Evolutionary conservation across 768 basidiomycete species (phyloP).

Genomic region (Scleroderma citrinum): DNA sequence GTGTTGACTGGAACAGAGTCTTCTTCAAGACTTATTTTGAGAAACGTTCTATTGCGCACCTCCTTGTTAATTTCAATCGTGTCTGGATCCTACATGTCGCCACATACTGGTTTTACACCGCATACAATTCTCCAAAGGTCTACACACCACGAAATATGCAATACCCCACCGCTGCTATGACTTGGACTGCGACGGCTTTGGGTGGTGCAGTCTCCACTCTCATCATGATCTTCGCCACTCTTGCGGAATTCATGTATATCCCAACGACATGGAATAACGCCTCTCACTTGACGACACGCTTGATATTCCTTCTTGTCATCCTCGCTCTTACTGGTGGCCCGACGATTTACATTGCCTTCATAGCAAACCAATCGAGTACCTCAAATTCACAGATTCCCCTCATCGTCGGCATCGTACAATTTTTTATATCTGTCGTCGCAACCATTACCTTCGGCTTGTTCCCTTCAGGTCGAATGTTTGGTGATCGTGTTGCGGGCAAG

Average conservation of each 20-base stretch:
- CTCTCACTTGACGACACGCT: slow-evolving; percentile 89
- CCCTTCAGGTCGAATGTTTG: slow-evolving; percentile 97
- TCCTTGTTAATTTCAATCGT: slow-evolving; percentile 98
- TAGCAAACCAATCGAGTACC: slow-evolving; percentile 60
- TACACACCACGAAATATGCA: slow-evolving; percentile 69
- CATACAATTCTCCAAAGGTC: slow-evolving; percentile 92
- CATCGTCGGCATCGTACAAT: slow-evolving; percentile 90
- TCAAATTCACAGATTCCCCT: slow-evolving; percentile 68
- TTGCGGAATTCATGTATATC: slow-evolving; percentile 95
- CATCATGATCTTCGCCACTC: slow-evolving; percentile 91
- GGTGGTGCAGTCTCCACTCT: slow-evolving; percentile 90
- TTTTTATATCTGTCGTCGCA: slow-evolving; percentile 81
- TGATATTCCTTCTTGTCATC: slow-evolving; percentile 87
- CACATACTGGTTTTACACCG: slow-evolving; percentile 94
- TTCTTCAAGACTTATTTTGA: slow-evolving; percentile 99
- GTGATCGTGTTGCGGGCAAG: slow-evolving; percentile 95
- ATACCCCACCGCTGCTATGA: slow-evolving; percentile 79
- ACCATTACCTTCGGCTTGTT: slow-evolving; percentile 82
- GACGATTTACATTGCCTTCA: slow-evolving; percentile 86
- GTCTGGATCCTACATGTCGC: slow-evolving; percentile 96
- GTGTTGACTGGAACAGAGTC: slow-evolving; percentile 88
- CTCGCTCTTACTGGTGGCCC: slow-evolving; percentile 91
- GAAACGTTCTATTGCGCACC: slow-evolving; percentile 87
- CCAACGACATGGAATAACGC: slow-evolving; percentile 99
- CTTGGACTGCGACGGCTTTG: slow-evolving; percentile 92